Evolutionary conservation across 306 rosid genomes (phyloP), one percentile per base, ranked within the genome.

Genomic region (Nissolia schottii): DNA sequence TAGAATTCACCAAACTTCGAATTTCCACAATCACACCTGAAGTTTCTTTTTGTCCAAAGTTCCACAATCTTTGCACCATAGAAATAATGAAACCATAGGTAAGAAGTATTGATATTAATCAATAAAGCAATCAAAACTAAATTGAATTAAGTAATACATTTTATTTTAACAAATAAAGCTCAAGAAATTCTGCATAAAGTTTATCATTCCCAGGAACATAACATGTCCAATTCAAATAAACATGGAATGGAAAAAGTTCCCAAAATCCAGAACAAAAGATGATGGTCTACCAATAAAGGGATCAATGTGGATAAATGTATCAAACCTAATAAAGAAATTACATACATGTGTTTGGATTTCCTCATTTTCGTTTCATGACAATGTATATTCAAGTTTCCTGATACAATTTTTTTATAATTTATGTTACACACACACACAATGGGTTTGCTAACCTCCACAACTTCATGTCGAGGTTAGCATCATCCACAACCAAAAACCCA

Each of bases 1-100:
- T 67, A 88, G 77, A 78, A 73, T 76, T 88, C 92, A 73, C 99
- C 96, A 86, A 95, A 95, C 79, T 91, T 91, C 31, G 99, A 89
- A 83, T 95, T 95, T 64, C 99, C 97, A 86, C 99, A 95, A 74
- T 95, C 97, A 79, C 99, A 95, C 68, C 88, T 88, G 67, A 95
- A 95, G 82, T 85, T 88, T 79, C 97, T 88, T 81, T 91, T 95
- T 72, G 99, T 95, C 99, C 99, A 95, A 23, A 95, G 84, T 78
- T 95, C 99, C 79, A 95, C 93, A 59, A 95, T 87, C 99, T 95
- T 78, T 56, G 69, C 31, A 71, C 65, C 43, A 65, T 45, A 78
- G 56, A 58, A 86, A 70, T 13, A 53, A 57, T 10, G 58, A 68
- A 70, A 69, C 37, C 62, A 51, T 4, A 76, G 53, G 43, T 59